These are phyloP conservation scores for Imleria badia DNA, from an alignment of 768 basidiomycete genomes.

Conservation along the genomic window DNA sequence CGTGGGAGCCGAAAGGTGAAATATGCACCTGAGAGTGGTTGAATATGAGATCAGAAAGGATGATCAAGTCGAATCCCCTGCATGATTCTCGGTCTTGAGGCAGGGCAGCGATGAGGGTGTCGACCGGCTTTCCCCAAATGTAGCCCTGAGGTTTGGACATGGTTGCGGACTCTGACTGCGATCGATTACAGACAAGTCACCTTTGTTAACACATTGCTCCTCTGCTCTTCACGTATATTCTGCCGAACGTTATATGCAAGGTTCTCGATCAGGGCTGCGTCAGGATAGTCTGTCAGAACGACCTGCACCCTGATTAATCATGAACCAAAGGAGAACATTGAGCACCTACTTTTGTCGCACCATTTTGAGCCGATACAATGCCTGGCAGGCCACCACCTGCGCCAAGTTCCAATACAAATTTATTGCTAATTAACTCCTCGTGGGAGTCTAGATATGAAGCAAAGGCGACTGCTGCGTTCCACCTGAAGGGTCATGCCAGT, in stretches of 20 bases:
- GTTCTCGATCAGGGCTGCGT: constrained; percentile 71
- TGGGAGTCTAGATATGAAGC: constrained; percentile 68
- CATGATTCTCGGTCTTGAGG: constrained; percentile 18
- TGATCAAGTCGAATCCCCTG: constrained; percentile 68
- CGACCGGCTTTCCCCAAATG: constrained; percentile 70
- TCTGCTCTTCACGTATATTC: constrained; percentile 44
- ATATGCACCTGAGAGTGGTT: constrained; percentile 83
- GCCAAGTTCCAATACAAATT: constrained; percentile 80
- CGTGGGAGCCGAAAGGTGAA: neutral
- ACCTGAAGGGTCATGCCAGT: constrained; percentile 47
- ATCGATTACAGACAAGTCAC: constrained; percentile 32
- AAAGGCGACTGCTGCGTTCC: constrained; percentile 77
- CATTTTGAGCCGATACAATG: constrained; percentile 68
- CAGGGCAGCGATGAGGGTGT: constrained; percentile 28
- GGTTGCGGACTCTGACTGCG: constrained; percentile 21
- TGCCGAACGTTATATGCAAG: constrained; percentile 61
- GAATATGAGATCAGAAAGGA: constrained; percentile 92
- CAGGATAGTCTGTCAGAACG: constrained; percentile 93
- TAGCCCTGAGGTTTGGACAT: constrained; percentile 54
- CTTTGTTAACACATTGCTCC: constrained; percentile 30
- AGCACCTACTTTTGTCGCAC: constrained; percentile 57
- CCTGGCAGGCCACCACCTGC: constrained; percentile 92
- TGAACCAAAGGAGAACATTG: neutral
- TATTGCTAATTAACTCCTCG: constrained; percentile 42
- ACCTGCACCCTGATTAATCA: constrained; percentile 44